Conservation (phyloP, 257 asterid genomes). For the Ophiorrhiza pumila region DNA sequence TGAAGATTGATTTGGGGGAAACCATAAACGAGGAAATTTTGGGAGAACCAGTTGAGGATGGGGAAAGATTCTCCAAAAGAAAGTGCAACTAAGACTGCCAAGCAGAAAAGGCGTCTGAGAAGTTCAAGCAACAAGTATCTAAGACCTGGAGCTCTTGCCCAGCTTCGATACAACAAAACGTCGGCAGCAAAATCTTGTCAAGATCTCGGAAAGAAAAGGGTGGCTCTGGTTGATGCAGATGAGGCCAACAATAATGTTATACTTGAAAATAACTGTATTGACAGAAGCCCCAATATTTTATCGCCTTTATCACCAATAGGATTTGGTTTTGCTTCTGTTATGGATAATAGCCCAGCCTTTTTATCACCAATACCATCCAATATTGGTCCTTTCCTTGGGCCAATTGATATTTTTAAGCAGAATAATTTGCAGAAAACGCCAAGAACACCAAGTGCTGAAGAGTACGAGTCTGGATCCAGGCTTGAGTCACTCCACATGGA, state of each 20-base stretch:
- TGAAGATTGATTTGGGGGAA: neutral
- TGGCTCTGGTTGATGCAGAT: conserved; percentile 42
- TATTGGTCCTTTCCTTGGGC: conserved; percentile 32
- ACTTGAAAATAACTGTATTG: conserved; percentile 24
- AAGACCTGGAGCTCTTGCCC: conserved; percentile 92
- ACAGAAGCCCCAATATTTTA: conserved; percentile 32
- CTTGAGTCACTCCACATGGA: conserved; percentile 86
- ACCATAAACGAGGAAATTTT: neutral
- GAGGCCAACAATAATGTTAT: conserved; percentile 26
- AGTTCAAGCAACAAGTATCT: conserved; percentile 52
- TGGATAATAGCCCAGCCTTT: conserved; percentile 36
- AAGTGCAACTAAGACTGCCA: conserved; percentile 39
- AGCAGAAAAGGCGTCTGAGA: conserved; percentile 50
- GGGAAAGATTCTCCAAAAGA: conserved; percentile 69
- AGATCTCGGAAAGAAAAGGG: conserved; percentile 75
- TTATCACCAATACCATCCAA: conserved; percentile 50
- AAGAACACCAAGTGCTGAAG: conserved; percentile 60
- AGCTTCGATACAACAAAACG: conserved; percentile 66
- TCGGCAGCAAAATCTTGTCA: conserved; percentile 68
- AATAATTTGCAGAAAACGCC: conserved; percentile 56
- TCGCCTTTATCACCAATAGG: conserved; percentile 65
- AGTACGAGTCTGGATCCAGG: conserved; percentile 53
- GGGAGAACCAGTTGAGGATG: conserved; percentile 29
- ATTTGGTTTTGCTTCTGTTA: conserved; percentile 43
- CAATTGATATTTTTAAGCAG: conserved; percentile 29